These are phyloP conservation scores for Aechmea fasciata DNA, from an alignment of 176 grass and related monocot genomes.

Conservation along the genomic window DNA sequence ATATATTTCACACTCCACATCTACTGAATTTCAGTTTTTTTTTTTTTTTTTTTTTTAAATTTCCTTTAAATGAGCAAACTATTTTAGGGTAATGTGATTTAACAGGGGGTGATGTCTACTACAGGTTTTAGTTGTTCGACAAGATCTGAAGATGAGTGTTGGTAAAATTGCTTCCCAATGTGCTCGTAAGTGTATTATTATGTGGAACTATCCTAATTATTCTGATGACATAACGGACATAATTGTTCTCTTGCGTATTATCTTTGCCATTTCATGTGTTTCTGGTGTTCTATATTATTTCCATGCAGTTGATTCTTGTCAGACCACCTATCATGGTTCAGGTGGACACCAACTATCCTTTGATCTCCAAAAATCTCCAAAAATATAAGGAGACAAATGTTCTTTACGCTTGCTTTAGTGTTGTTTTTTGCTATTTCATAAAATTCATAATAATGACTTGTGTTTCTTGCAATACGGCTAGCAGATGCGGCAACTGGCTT, in stretches of 20 bases:
- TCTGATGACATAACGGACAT: neutral
- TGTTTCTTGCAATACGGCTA: conserved; percentile 11
- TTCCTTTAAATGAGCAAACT: neutral
- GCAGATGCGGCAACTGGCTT: conserved; percentile 91
- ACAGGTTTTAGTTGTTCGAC: conserved; percentile 80
- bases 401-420: neutral
- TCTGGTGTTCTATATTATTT: too few species aligned
- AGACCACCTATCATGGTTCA: too few species aligned
- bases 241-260: too few species aligned
- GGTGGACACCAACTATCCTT: too few species aligned
- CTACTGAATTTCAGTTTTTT: neutral
- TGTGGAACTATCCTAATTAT: neutral
- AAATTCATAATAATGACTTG: neutral
- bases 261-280: too few species aligned
- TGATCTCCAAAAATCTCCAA: neutral
- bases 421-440: too few species aligned
- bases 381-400: neutral
- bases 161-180: conserved; percentile 97
- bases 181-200: conserved; percentile 43
- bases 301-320: too few species aligned
- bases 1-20: too few species aligned
- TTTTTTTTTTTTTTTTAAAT: too few species aligned
- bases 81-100: neutral
- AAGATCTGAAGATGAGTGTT: conserved; percentile 86
- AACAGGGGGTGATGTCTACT: neutral